phyloP scores from a whole-genome alignment of 2,329 filamentous ascomycete species.

The Hypoxylon sp. region DNA sequence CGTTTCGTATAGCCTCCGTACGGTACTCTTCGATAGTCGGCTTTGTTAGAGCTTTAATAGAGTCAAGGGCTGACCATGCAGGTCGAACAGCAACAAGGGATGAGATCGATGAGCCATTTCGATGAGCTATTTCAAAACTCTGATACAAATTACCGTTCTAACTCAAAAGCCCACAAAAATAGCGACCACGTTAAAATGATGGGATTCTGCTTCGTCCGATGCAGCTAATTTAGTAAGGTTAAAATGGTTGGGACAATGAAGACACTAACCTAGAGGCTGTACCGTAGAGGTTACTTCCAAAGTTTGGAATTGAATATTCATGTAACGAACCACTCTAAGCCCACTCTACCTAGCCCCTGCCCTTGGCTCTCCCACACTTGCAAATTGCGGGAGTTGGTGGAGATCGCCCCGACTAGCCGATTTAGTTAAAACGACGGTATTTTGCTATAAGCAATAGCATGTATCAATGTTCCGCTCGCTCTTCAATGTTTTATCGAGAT shows the following conservation, averaged over 20 bases:
- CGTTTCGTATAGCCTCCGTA: slow-evolving; percentile 20
- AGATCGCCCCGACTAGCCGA: slow-evolving; percentile 14
- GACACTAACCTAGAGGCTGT: background rate
- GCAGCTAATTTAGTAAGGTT: slow-evolving; percentile 13
- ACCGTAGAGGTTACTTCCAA: background rate
- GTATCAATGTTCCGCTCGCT: background rate
- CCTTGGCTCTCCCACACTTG: background rate
- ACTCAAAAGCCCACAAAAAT: slow-evolving; percentile 21
- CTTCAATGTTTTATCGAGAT: background rate
- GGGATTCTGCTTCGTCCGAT: slow-evolving; percentile 14
- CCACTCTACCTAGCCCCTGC: background rate
- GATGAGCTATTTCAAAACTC: slow-evolving; percentile 12
- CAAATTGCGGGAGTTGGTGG: slow-evolving; percentile 6
- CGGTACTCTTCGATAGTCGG: slow-evolving; percentile 8
- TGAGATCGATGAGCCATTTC: background rate
- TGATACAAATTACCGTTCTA: slow-evolving; percentile 9
- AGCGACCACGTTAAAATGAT: slow-evolving; percentile 9
- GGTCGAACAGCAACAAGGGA: slow-evolving; percentile 27
- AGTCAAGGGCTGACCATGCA: background rate
- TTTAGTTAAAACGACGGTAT: slow-evolving; percentile 15
- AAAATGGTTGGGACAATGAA: slow-evolving; percentile 7
- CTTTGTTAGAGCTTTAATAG: slow-evolving; percentile 1
- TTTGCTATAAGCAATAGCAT: background rate
- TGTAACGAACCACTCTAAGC: slow-evolving; percentile 29
- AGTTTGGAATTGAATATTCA: slow-evolving; percentile 19